Evolutionary conservation across 176 grass and related monocot genomes (phyloP).

Genomic region (Guadua angustifolia): DNA sequence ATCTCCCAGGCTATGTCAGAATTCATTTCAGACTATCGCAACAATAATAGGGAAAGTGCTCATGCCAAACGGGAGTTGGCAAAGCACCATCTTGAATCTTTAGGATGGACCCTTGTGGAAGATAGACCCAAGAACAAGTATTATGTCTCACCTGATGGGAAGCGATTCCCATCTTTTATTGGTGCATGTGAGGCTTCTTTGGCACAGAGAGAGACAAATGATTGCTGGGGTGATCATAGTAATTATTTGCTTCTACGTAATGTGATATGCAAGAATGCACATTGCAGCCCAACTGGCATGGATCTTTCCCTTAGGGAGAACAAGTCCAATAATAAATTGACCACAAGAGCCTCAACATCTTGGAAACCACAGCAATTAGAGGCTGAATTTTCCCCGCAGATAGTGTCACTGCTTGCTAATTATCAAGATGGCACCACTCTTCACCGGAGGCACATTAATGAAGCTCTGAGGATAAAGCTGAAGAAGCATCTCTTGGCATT

Average conservation of each 20-base stretch:
- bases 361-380: conserved; percentile 53
- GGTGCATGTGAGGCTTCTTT: conserved; percentile 62
- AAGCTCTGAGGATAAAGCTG: conserved; percentile 36
- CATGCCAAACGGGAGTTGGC: conserved; percentile 49
- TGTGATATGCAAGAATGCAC: not conserved
- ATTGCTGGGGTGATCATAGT: not conserved
- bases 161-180: conserved; percentile 56
- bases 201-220: conserved; percentile 29
- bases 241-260: conserved; percentile 24
- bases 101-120: conserved; percentile 57
- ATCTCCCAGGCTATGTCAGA: conserved; percentile 49
- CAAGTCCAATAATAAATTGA: conserved; percentile 23
- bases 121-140: conserved; percentile 43
- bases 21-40: conserved; percentile 50
- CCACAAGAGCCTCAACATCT: conserved; percentile 6
- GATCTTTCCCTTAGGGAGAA: conserved; percentile 27
- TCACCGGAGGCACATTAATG: not conserved
- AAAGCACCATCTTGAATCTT: conserved; percentile 55
- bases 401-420: conserved; percentile 46
- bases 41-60: conserved; percentile 26
- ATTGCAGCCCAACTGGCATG: not conserved
- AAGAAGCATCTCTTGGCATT: conserved; percentile 73
- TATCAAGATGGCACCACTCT: conserved; percentile 29
- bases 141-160: conserved; percentile 63
- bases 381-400: conserved; percentile 53